phyloP scores from a whole-genome alignment of 2,329 filamentous ascomycete genomes.

The Pyrenophora graminea region DNA sequence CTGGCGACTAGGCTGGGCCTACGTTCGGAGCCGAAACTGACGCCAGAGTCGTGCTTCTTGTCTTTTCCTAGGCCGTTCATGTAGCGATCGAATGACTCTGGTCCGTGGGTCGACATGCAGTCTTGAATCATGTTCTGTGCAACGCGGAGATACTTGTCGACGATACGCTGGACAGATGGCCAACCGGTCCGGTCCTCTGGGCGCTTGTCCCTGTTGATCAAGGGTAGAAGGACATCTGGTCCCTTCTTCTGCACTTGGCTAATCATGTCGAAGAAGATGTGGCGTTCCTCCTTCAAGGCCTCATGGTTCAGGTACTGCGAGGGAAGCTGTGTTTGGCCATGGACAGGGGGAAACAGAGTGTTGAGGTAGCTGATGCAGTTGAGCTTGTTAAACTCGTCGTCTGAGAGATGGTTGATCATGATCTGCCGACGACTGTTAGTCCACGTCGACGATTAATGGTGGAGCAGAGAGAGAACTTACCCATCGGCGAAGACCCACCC shows the following conservation, averaged over 20 bases:
- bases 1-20: constrained; percentile 37
- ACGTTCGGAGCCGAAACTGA: constrained; percentile 58
- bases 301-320: constrained; percentile 58
- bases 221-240: constrained; percentile 55
- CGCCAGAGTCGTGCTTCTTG: constrained; percentile 66
- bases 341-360: constrained; percentile 65
- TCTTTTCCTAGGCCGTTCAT: constrained; percentile 47
- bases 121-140: constrained; percentile 67
- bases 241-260: constrained; percentile 61
- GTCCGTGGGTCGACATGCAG: constrained; percentile 54
- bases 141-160: constrained; percentile 63
- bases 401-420: constrained; percentile 67
- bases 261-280: constrained; percentile 67
- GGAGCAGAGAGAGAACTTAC: constrained; percentile 47
- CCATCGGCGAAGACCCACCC: constrained; percentile 66
- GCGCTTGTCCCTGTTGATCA: constrained; percentile 59
- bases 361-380: constrained; percentile 72
- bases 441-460: not conserved
- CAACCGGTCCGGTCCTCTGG: constrained; percentile 61
- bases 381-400: constrained; percentile 65
- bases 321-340: constrained; percentile 43
- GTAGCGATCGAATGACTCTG: constrained; percentile 41
- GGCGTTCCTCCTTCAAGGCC: constrained; percentile 61
- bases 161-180: constrained; percentile 52
- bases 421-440: constrained; percentile 49